Evolutionary conservation across 495 filamentous ascomycete species (phyloP).

Genomic region (Cercophora sp.): DNA sequence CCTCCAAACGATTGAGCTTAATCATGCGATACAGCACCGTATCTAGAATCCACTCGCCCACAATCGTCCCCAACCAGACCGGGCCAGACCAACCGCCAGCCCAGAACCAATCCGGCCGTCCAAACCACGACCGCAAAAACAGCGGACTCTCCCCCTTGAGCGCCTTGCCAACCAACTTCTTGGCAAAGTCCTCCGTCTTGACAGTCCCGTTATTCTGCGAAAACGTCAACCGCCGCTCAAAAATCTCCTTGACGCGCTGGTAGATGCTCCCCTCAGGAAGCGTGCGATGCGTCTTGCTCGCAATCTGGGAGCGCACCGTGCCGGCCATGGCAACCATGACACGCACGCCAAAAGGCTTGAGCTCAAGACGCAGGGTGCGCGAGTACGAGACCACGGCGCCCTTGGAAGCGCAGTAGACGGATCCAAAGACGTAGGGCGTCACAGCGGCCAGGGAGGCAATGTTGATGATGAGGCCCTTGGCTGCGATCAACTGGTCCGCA

Average conservation of each 20-base stretch:
- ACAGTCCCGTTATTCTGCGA: conserved; percentile 42
- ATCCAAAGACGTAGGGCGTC: conserved; percentile 44
- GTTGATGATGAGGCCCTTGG: conserved; percentile 55
- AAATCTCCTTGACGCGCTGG: conserved; percentile 33
- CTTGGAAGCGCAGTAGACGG: conserved; percentile 52
- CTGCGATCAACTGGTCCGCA: conserved; percentile 45
- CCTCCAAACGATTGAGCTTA: conserved; percentile 35
- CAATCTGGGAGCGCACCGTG: conserved; percentile 45
- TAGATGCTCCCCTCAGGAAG: conserved; percentile 42
- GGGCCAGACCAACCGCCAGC: conserved; percentile 32
- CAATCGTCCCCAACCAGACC: conserved; percentile 27
- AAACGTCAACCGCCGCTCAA: conserved; percentile 42
- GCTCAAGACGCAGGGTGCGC: conserved; percentile 50
- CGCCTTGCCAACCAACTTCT: conserved; percentile 32
- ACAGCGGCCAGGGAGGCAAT: conserved; percentile 47
- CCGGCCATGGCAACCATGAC: conserved; percentile 52
- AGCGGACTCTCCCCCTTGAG: conserved; percentile 32
- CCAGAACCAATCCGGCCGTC: conserved; percentile 48
- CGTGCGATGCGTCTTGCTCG: conserved; percentile 32
- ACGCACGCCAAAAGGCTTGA: conserved; percentile 51
- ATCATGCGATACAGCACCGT: conserved; percentile 34
- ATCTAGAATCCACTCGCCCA: conserved; percentile 45
- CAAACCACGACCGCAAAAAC: conserved; percentile 37
- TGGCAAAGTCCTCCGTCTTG: conserved; percentile 36
- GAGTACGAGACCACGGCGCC: conserved; percentile 47